Conservation (phyloP, 768 basidiomycete species). For the Pulveroboletus sp. region DNA sequence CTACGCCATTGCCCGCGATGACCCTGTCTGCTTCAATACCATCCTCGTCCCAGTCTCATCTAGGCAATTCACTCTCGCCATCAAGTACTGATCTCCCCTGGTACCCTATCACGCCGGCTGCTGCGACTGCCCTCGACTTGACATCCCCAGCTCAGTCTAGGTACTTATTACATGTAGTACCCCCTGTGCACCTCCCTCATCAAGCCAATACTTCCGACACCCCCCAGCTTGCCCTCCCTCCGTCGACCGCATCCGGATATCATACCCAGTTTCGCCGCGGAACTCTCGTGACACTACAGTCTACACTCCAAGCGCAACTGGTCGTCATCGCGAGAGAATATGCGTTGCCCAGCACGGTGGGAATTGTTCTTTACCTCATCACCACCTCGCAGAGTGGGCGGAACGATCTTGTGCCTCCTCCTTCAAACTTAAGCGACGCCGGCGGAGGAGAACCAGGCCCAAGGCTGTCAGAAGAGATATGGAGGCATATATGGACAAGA, state of each 20-base stretch:
- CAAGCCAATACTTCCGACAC: constrained; percentile 42
- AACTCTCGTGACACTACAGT: constrained; percentile 78
- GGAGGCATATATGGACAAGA: constrained; percentile 81
- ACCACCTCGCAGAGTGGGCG: constrained; percentile 29
- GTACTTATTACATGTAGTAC: constrained; percentile 80
- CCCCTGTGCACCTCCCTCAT: constrained; percentile 68
- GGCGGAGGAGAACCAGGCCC: constrained; percentile 63
- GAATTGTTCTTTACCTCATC: constrained; percentile 80
- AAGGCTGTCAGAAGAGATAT: constrained; percentile 79
- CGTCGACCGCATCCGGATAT: constrained; percentile 63
- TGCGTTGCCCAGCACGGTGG: constrained; percentile 80
- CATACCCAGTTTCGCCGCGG: constrained; percentile 79
- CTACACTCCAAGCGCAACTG: constrained; percentile 79
- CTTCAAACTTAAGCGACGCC: constrained; percentile 22
- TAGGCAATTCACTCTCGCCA: constrained; percentile 16
- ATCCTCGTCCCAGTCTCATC: constrained; percentile 9
- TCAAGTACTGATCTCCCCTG: constrained; percentile 33
- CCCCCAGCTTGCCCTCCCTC: constrained; percentile 47
- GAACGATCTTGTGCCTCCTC: constrained; percentile 14
- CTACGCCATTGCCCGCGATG: constrained; percentile 62
- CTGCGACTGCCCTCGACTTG: constrained; percentile 37
- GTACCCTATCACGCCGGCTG: constrained; percentile 49
- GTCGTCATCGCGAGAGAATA: constrained; percentile 90
- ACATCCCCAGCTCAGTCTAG: constrained; percentile 46
- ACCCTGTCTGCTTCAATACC: constrained; percentile 15